Conservation (phyloP, 2,329 filamentous ascomycete species). For the Lachnellula willkommii region DNA sequence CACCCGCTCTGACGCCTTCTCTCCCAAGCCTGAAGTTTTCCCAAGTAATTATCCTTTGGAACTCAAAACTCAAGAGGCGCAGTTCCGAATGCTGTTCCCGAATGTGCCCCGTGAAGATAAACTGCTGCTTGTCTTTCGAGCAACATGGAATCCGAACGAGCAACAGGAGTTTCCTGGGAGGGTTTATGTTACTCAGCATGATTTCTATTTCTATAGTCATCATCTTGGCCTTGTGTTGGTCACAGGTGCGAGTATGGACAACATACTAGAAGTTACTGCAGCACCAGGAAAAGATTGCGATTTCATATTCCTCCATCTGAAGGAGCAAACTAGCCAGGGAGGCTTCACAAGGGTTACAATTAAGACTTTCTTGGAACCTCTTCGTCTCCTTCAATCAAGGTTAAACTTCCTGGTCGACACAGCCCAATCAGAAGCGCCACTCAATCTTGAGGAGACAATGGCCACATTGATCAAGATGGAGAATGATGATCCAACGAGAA, state of each 20-base stretch:
- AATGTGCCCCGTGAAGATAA: slow-evolving; percentile 71
- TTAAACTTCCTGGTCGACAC: slow-evolving; percentile 83
- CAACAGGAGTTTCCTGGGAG: slow-evolving; percentile 75
- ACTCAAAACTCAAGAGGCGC: slow-evolving; percentile 79
- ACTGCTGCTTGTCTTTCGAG: slow-evolving; percentile 85
- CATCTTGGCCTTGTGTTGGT: slow-evolving; percentile 87
- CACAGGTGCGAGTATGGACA: slow-evolving; percentile 67
- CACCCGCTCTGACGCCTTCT: slow-evolving; percentile 14
- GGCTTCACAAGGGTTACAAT: slow-evolving; percentile 60
- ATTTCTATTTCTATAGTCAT: slow-evolving; percentile 95
- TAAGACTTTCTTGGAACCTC: slow-evolving; percentile 87
- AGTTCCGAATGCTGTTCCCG: slow-evolving; percentile 89
- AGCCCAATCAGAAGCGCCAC: slow-evolving; percentile 64
- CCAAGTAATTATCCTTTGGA: slow-evolving; percentile 75
- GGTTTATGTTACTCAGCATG: slow-evolving; percentile 79
- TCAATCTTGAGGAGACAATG: slow-evolving; percentile 64
- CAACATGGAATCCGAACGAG: slow-evolving; percentile 73
- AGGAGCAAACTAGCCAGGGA: slow-evolving; percentile 19
- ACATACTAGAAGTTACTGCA: slow-evolving; percentile 80
- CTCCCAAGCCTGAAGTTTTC: slow-evolving; percentile 44
- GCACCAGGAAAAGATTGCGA: slow-evolving; percentile 88
- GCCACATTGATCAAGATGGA: slow-evolving; percentile 71
- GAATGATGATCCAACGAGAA: slow-evolving; percentile 51
- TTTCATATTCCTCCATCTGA: slow-evolving; percentile 77
- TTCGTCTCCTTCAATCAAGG: slow-evolving; percentile 74